A percentile compares a stretch with the other conserved stretches of the same genome.
Conservation (phyloP, 2,329 filamentous ascomycete species). For the Penicillium hordei region DNA sequence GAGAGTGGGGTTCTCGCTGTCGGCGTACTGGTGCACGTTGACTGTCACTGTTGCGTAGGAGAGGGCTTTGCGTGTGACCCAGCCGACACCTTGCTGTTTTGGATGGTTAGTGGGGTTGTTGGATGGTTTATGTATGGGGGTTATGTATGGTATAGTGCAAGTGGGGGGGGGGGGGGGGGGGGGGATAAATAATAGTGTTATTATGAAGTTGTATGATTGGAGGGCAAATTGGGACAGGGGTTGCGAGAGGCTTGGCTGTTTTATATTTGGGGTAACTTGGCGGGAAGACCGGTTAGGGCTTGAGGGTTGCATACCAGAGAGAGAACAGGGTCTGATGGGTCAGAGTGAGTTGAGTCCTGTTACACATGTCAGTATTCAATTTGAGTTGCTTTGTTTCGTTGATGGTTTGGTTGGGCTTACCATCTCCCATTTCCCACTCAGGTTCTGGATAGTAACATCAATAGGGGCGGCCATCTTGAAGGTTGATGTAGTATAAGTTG, state of each 20-base stretch:
- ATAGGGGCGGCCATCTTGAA: constrained; percentile 69
- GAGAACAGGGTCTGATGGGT: constrained; percentile 67
- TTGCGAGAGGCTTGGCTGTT: neutral
- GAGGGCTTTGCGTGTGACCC: constrained; percentile 71
- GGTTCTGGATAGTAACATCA: constrained; percentile 64
- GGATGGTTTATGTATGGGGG: neutral
- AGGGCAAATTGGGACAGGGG: neutral
- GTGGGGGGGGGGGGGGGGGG: too few species aligned
- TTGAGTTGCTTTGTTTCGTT: neutral
- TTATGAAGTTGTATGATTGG: neutral
- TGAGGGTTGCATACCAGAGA: constrained; percentile 50
- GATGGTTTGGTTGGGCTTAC: constrained; percentile 47
- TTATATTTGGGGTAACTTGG: neutral
- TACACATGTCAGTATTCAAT: neutral
- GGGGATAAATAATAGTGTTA: too few species aligned
- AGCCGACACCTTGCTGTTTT: constrained; percentile 64
- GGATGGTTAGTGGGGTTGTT: constrained; percentile 11
- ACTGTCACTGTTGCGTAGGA: constrained; percentile 68
- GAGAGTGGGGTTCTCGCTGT: constrained; percentile 43
- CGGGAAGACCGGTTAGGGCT: neutral
- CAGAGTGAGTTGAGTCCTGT: constrained; percentile 74
- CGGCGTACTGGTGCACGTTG: constrained; percentile 56
- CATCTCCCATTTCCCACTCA: constrained; percentile 69
- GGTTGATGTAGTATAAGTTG: constrained; percentile 6
- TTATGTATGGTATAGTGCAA: neutral